These are phyloP conservation scores for Fusarium foetens DNA, from an alignment of 2,329 filamentous ascomycete species.

Conservation along the genomic window DNA sequence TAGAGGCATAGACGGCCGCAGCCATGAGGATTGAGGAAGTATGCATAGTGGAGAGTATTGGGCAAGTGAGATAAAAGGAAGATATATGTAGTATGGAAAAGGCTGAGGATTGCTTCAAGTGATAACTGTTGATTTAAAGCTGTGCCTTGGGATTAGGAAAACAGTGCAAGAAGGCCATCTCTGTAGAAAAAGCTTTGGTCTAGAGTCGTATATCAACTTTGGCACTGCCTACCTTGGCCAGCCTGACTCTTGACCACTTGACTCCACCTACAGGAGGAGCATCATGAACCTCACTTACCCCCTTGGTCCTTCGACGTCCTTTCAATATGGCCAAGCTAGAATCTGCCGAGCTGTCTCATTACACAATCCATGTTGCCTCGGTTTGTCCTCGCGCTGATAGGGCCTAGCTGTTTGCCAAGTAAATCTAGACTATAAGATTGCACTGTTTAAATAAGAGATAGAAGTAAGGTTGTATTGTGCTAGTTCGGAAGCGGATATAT, in stretches of 20 bases:
- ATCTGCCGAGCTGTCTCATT: neutral
- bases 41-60: neutral
- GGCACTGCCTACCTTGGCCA: neutral
- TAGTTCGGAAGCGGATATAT: too few relatives aligned
- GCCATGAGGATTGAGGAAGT: neutral
- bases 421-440: neutral
- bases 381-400: neutral
- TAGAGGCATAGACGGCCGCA: neutral
- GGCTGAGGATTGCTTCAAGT: neutral
- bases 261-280: neutral
- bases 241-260: neutral
- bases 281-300: rapidly evolving
- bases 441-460: neutral
- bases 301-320: neutral
- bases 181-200: neutral
- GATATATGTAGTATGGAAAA: rapidly evolving
- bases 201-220: neutral
- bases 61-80: neutral
- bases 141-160: neutral
- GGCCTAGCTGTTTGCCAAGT: neutral
- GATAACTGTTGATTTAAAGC: neutral
- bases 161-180: neutral
- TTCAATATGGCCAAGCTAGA: rapidly evolving
- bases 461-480: neutral
- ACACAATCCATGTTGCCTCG: neutral